Evolutionary conservation across 768 basidiomycete genomes (phyloP).

Genomic region (Lactarius pseudohatsudake): DNA sequence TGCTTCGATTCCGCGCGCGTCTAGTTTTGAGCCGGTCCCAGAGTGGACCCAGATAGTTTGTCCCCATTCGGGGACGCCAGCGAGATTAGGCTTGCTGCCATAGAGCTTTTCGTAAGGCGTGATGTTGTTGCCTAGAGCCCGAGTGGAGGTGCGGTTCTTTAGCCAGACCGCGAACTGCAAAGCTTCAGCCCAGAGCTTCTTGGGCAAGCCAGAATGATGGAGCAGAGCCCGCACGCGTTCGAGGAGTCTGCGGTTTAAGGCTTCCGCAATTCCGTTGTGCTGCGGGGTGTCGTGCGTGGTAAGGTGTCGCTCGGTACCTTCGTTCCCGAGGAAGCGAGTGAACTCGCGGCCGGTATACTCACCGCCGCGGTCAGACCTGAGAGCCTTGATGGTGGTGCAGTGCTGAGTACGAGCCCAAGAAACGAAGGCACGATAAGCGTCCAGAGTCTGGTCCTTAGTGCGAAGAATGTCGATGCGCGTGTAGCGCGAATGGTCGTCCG

Average conservation of each 20-base stretch:
- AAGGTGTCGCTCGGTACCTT: not conserved
- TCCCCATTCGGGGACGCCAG: constrained; percentile 19
- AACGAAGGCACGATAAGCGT: too few relatives aligned
- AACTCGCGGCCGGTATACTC: not conserved
- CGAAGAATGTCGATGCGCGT: not conserved
- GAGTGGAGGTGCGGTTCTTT: constrained; percentile 20
- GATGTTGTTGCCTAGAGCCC: constrained; percentile 23
- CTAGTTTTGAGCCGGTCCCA: constrained; percentile 23
- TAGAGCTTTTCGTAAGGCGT: constrained; percentile 33
- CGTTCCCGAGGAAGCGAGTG: too few relatives aligned
- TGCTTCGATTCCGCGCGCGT: constrained; percentile 14
- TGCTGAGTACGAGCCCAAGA: too few relatives aligned
- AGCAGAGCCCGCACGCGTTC: not conserved
- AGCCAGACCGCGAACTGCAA: constrained; percentile 28
- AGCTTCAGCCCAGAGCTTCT: constrained; percentile 34
- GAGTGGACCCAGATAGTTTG: constrained; percentile 26
- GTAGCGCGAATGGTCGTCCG: not conserved
- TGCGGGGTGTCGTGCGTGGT: not conserved
- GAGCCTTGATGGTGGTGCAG: too few relatives aligned
- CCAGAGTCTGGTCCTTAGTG: not conserved
- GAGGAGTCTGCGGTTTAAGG: not conserved
- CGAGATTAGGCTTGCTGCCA: constrained; percentile 34
- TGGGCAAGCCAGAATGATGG: constrained; percentile 20
- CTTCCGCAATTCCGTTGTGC: constrained; percentile 1
- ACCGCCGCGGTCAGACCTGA: not conserved